Base-by-base conservation (phyloP, 192 early-diverging fungal genomes). In the Phlyctochytrium planicorne region DNA sequence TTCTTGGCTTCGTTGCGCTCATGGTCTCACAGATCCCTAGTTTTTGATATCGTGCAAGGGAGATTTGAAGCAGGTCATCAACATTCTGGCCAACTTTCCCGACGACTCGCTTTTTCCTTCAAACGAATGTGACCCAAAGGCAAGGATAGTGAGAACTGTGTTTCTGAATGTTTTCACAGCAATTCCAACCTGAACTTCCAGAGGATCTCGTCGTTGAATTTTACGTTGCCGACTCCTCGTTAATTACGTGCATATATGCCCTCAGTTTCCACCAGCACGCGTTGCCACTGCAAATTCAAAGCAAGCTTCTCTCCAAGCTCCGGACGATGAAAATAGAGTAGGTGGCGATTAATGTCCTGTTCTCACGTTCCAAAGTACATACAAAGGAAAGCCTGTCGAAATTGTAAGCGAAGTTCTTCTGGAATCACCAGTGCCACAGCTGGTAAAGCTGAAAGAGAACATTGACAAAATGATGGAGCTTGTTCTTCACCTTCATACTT, bases 141-240 rank as follows among this genome's bases (percentile, higher is more conserved):
- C 66, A 61, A 47, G 35, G 33, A 3, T 23, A 3, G 17, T 2
- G 25, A 0, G 10, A n/a, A n/a, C 12, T 27, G 12, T 29, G 32
- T 34, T 16, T 59, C 10, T 57, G 4, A 10, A 27, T 25, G 17
- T 4, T 30, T 20, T 70, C 29, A 14, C 35, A 80, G 78, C 12
- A 12, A 1, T 80, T 80, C 63, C 23, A 65, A n/a, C 79, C 79
- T 1, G 75, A 80, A 4, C 67, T 80, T n/a, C 70, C 79, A 1
- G 75, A 80, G 12, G 79, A 80, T 59, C 67, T 80, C 2, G 61
- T 80, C 0, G 60, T 78, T 40, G 75, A 80, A 60, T 75, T 80
- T 36, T 66, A 59, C 36, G 68, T 78, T 20, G 63, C 61, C 30
- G 56, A 60, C 1, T 55, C 57, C 50, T 56, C 66, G 16, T 37